Conservation (phyloP, 2,329 filamentous ascomycete species). For the Calonectria crousiana region DNA sequence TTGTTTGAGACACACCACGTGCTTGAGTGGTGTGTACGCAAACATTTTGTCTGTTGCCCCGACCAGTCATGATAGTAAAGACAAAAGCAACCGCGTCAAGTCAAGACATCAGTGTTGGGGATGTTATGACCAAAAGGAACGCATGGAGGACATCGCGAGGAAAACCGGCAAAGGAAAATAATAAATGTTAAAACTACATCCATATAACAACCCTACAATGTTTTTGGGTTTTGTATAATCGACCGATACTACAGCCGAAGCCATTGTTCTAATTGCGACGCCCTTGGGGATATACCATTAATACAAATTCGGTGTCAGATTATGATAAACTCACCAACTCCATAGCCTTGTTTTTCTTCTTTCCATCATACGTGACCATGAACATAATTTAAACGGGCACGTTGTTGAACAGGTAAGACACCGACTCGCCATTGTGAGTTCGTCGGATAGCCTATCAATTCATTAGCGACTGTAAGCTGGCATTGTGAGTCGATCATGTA, state of each 20-base stretch:
- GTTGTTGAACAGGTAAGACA: slow-evolving; percentile 77
- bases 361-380: not conserved
- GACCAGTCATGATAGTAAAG: not conserved
- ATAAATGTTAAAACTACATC: not conserved
- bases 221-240: slow-evolving; percentile 31
- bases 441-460: slow-evolving; percentile 69
- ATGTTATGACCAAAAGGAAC: not conserved
- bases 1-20: too few species aligned
- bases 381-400: slow-evolving; percentile 57
- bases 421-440: slow-evolving; percentile 75
- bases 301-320: not conserved
- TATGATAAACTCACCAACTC: not conserved
- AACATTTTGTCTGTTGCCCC: not conserved
- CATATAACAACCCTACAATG: slow-evolving; percentile 26
- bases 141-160: not conserved
- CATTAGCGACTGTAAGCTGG: slow-evolving; percentile 21
- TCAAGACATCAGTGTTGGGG: not conserved
- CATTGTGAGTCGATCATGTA: not conserved
- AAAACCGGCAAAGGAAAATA: not conserved
- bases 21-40: not conserved
- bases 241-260: slow-evolving; percentile 34
- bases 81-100: too few species aligned
- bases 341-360: not conserved
- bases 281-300: slow-evolving; percentile 26
- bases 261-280: slow-evolving; percentile 37